Evolutionary conservation across 1,284 basidiomycete genomes (phyloP).

Genomic region (Pisolithus thermaeus): DNA sequence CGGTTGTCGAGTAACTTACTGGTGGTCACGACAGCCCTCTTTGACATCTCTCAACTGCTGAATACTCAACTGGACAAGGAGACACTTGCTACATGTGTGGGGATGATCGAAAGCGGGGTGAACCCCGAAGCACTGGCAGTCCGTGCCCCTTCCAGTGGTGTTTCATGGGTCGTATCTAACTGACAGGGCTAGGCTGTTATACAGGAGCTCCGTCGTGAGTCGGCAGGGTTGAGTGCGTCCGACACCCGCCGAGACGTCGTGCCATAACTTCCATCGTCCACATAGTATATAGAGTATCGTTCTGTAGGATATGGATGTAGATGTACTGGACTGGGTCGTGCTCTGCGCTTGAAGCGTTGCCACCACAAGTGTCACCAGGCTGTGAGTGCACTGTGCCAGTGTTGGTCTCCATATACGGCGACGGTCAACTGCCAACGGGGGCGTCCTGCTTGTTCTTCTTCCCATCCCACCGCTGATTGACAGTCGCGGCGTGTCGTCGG

Average conservation of each 20-base stretch:
- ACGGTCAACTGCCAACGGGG: background rate
- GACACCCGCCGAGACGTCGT: constrained; percentile 12
- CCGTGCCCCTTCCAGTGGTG: constrained; percentile 24
- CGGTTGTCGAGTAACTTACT: constrained; percentile 5
- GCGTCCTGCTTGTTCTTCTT: background rate
- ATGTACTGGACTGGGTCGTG: too few species aligned
- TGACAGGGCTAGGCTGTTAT: constrained; percentile 53
- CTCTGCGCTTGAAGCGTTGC: too few species aligned
- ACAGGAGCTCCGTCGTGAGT: constrained; percentile 67
- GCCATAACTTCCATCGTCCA: too few species aligned
- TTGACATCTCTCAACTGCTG: constrained; percentile 77
- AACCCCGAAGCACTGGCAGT: constrained; percentile 85
- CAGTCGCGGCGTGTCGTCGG: constrained; percentile 1
- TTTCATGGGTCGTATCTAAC: background rate
- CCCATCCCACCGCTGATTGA: constrained; percentile 4
- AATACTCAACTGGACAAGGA: constrained; percentile 80
- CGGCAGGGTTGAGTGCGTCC: constrained; percentile 31
- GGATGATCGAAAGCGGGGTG: constrained; percentile 80
- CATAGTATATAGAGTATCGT: too few species aligned
- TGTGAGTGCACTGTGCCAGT: too few species aligned
- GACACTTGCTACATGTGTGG: constrained; percentile 75
- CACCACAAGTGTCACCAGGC: too few species aligned
- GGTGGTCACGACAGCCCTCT: constrained; percentile 48
- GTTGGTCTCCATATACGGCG: too few species aligned
- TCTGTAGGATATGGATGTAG: too few species aligned